Evolutionary conservation across 2,329 filamentous ascomycete genomes (phyloP), one percentile per base, ranked within the genome.

Genomic region (Fusarium sacchari): DNA sequence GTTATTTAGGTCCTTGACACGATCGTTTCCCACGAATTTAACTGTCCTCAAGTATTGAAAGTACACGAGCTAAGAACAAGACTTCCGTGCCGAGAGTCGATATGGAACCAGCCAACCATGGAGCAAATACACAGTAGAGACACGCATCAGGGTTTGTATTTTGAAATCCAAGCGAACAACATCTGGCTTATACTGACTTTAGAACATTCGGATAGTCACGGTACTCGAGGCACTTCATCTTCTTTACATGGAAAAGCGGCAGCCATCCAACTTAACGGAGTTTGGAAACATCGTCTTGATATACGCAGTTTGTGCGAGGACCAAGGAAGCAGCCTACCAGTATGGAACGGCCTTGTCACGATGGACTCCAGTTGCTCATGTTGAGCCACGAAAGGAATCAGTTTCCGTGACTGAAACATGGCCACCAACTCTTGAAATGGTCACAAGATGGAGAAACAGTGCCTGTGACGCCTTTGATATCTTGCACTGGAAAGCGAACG

Each of bases 361-460:
- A 36, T 74, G 72, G 72, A 46, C 47, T 10, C 72, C 72, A 24
- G 70, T 60, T 53, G 72, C 68, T 17, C 67, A 64, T 17, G 34
- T 73, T n/a, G 57, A 72, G 37, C 26, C 69, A 15, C 69, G 68
- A 9, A 58, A 56, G 14, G 39, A 50, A 28, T 44, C 49, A 15
- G 47, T 47, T 17, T 49, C 36, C 43, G 43, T 63, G 17, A n/a
- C 30, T 20, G 61, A 74, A 37, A 61, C 60, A 6, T 75, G 72
- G 72, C 72, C 72, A 18, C 72, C 72, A 39, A 53, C 28, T 18
- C 36, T 67, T 7, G 55, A 60, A 15, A 66, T 72, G n/a, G 40
- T 74, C 20, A 70, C 72, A 18, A 62, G 67, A 24, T 74, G 72
- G 72, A 69, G 72, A 42, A 74, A 74, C 10, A 74, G 72, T 42